Base-by-base conservation (phyloP, 106 monocot species). In the Dendrobium huoshanense region DNA sequence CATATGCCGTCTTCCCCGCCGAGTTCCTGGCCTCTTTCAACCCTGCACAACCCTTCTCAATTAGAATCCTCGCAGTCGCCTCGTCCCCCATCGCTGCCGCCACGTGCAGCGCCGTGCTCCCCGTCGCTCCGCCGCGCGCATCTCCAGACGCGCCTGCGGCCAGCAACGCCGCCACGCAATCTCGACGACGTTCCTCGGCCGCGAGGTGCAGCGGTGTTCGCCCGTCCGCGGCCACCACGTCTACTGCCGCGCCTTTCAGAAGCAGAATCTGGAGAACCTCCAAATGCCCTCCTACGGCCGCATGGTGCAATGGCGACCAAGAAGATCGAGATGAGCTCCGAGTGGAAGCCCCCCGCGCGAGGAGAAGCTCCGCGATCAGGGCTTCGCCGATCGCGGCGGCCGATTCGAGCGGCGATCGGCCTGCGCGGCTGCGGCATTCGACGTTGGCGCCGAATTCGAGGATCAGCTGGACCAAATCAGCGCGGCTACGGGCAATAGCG, bases 1-100 rank as follows among this genome's bases (percentile, higher is more conserved):
- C 90, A 56, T 84, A 87, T 2, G 90, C 79, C 72, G 90, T 88
- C 61, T 56, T 77, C 77, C 88, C 90, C 16, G 78, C 86, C 31
- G 37, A 31, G 80, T 88, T 84, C 67, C 90, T 81, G 48, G 72
- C 79, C 75, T 86, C 84, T 55, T 72, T 81, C 20, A 70, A 27
- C 67, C 85, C 90, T 19, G 85, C 83, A 19, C 64, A 73, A 0
- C 86, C 88, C 55, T 80, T 79, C 22, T 44, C 22, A 4, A 88
- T 2, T 41, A 90, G 44, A 29, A 90, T 79, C 33, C 73, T 67
- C 76, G 75, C 88, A 56, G 84, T 80, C 33, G 9, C 17, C 80
- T 91, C 90, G 79, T 88, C 86, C 41, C 88, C 90, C 5, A 55
- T 24, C 5, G 77, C 58, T 18, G 88, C 88, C 49, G 88, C 90